Evolutionary conservation across 2,329 filamentous ascomycete genomes (phyloP).

Genomic region (Cercospora sesami): DNA sequence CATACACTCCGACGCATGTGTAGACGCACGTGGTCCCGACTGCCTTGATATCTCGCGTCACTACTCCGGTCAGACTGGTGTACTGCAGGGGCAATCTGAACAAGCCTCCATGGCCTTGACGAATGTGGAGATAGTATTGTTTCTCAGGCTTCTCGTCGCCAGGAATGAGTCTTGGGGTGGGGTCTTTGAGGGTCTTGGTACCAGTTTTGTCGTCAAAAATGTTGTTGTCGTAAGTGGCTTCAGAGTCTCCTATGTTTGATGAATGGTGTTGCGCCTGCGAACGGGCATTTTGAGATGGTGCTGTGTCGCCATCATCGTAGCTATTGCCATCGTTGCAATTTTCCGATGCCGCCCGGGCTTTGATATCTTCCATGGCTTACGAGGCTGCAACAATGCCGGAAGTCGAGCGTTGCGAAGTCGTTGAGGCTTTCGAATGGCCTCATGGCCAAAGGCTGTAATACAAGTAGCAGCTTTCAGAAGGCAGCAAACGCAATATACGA

Average conservation of each 20-base stretch:
- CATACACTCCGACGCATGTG: not conserved
- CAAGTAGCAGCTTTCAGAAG: not conserved
- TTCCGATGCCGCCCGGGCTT: not conserved
- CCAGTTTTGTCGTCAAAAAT: not conserved
- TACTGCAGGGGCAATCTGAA: not conserved
- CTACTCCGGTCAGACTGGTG: not conserved
- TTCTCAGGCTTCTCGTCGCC: not conserved
- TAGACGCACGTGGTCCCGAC: not conserved
- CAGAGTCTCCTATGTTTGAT: not conserved
- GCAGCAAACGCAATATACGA: not conserved
- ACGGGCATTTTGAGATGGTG: not conserved
- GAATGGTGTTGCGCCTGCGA: not conserved
- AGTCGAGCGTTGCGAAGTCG: not conserved
- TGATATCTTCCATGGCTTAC: not conserved
- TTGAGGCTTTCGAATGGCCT: not conserved
- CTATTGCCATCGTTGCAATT: not conserved
- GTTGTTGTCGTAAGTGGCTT: too few relatives aligned
- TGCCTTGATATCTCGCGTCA: not conserved
- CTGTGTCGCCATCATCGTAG: not conserved
- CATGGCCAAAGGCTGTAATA: not conserved
- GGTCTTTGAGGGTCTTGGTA: not conserved
- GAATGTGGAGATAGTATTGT: not conserved
- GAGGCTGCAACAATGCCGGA: not conserved
- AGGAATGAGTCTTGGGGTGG: not conserved
- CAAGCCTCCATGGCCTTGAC: not conserved